A percentile compares a stretch with the other conserved stretches of the same genome.
Evolutionary conservation across 352 stramenopile genomes (phyloP).

Genomic region (Saprolegnia parasitica): DNA sequence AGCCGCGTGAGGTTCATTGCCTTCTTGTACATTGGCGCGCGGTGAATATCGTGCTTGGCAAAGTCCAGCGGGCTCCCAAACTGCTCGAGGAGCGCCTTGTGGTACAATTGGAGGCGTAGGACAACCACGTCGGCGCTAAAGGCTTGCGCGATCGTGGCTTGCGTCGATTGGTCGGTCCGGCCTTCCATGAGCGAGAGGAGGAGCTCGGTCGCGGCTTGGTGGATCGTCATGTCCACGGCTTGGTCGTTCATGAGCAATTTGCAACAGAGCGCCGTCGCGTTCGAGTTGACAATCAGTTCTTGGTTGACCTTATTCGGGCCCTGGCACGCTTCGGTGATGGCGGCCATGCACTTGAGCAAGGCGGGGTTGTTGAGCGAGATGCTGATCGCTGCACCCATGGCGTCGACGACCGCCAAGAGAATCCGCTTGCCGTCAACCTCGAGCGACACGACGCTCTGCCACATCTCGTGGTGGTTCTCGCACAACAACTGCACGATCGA

Average conservation of each 20-base stretch:
- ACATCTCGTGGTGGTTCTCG: slow-evolving; percentile 25
- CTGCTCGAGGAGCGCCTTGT: not conserved
- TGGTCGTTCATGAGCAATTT: slow-evolving; percentile 18
- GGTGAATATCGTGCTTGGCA: slow-evolving; percentile 26
- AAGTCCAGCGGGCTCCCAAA: slow-evolving; percentile 13
- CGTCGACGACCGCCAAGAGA: slow-evolving; percentile 10
- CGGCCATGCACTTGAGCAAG: slow-evolving; percentile 22
- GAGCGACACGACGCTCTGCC: slow-evolving; percentile 14
- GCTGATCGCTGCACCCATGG: not conserved
- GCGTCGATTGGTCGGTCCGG: slow-evolving; percentile 8
- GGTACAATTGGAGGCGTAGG: slow-evolving; percentile 7
- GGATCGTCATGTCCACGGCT: slow-evolving; percentile 6
- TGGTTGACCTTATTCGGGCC: slow-evolving; percentile 23
- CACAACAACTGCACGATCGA: slow-evolving; percentile 25
- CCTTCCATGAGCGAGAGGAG: slow-evolving; percentile 29
- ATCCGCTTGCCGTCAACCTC: not conserved
- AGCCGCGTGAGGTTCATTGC: slow-evolving; percentile 22
- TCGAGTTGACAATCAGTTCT: slow-evolving; percentile 6
- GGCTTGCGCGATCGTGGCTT: slow-evolving; percentile 11
- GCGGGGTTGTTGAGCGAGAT: not conserved
- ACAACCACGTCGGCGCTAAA: slow-evolving; percentile 16
- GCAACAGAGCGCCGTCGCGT: slow-evolving; percentile 16
- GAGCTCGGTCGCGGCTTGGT: slow-evolving; percentile 19
- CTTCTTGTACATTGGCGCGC: slow-evolving; percentile 1
- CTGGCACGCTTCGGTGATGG: slow-evolving; percentile 26